Base-by-base conservation (phyloP, 768 basidiomycete genomes). In the Phaffia tasmanica region DNA sequence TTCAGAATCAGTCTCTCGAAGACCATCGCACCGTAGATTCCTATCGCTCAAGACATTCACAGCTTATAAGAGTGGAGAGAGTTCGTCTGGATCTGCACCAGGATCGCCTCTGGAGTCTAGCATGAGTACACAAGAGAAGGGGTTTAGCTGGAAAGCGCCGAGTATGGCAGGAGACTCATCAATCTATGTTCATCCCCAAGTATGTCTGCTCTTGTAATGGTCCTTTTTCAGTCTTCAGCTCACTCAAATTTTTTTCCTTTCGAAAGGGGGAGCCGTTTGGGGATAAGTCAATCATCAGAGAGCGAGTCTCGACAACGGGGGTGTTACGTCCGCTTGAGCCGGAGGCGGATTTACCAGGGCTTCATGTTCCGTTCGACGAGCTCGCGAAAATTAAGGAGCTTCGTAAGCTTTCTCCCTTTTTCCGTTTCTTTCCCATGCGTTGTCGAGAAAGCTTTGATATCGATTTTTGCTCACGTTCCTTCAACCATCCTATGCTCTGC, bases 291-390 rank as follows among this genome's bases (percentile, higher is more conserved):
- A 95, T 98, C 85, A 88, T 98, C 63, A 83, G 94, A 47, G 94
- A 98, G 76, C 82, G 95, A 23, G 84, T 98, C 30, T 86, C 87
- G 1, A 87, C 85, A 0, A 81, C 81, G 14, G 95, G 95, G 8
- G 75, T 85, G n/a, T 79, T 90, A n/a, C 83, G 92, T 21, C 80
- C 87, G 0, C 78, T 99, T 47, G 93, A 97, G 70, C 78, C 85
- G 0, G 83, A 85, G 70, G 72, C 75, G 18, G 83, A 87, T 58
- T 79, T 97, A 0, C 76, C 78, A 18, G 88, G 85, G 4, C 79
- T 93, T 65, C 79, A 79, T 35, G 76, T 93, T 19, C 83, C 87
- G 0, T 73, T 78, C 0, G 83, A 86, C 50, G 78, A 83, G 55
- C 80, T 97, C 32, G 92, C 91, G 5, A 79, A 79, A 30, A 77